Conservation (phyloP, 1,284 basidiomycete genomes). For the Erythrobasidium hasegawianum region DNA sequence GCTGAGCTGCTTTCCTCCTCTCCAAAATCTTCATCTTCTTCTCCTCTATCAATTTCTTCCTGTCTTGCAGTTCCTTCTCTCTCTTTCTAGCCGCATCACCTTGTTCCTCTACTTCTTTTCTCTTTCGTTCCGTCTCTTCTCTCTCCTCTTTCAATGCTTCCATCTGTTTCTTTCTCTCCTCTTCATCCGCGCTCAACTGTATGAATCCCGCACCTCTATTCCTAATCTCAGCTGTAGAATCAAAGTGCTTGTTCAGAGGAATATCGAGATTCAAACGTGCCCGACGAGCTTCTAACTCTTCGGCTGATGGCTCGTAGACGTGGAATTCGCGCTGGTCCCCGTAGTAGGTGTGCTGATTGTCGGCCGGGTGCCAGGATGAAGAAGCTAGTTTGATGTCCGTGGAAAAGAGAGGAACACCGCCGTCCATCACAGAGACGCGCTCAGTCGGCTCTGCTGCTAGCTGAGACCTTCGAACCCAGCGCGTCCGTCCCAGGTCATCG, state of each 20-base stretch:
- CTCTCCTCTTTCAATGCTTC: slow-evolving; percentile 64
- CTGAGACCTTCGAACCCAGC: slow-evolving; percentile 66
- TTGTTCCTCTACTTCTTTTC: slow-evolving; percentile 61
- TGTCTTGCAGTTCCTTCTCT: slow-evolving; percentile 71
- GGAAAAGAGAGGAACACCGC: slow-evolving; percentile 49
- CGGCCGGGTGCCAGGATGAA: slow-evolving; percentile 19
- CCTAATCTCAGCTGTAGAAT: slow-evolving; percentile 73
- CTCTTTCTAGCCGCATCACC: slow-evolving; percentile 68
- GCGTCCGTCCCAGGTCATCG: slow-evolving; percentile 78
- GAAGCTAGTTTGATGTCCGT: slow-evolving; percentile 23
- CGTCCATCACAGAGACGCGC: slow-evolving; percentile 53
- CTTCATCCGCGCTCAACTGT: slow-evolving; percentile 77
- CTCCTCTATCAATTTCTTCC: slow-evolving; percentile 69
- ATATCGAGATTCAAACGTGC: slow-evolving; percentile 47
- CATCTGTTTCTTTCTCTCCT: slow-evolving; percentile 69
- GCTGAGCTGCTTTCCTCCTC: slow-evolving; percentile 35
- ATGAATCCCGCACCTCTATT: slow-evolving; percentile 86
- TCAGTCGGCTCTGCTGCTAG: slow-evolving; percentile 58
- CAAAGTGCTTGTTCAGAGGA: slow-evolving; percentile 72
- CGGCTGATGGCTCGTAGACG: slow-evolving; percentile 74
- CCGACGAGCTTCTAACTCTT: slow-evolving; percentile 51
- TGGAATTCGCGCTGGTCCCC: slow-evolving; percentile 78
- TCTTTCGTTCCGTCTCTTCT: slow-evolving; percentile 65
- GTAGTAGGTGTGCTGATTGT: slow-evolving; percentile 40
- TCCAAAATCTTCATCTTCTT: slow-evolving; percentile 65